Conservation (phyloP, 2,329 filamentous ascomycete species). For the Aspergillus floridensis region DNA sequence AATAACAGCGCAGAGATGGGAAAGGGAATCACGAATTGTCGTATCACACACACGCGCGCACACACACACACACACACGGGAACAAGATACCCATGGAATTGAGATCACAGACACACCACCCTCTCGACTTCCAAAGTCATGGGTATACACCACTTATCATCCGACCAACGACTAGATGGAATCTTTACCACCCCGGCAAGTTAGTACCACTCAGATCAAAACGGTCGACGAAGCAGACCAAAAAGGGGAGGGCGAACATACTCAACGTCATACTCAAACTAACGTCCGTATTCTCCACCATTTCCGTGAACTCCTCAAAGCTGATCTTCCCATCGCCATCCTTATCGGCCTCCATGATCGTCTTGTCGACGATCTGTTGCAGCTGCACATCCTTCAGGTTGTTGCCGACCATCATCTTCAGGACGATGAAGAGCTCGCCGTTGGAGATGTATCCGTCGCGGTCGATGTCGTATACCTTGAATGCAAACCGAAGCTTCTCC, state of each 20-base stretch:
- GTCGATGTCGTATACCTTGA: constrained; percentile 99
- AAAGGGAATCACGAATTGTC: background rate
- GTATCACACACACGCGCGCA: background rate
- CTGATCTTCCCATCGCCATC: constrained; percentile 97
- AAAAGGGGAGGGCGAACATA: constrained; percentile 34
- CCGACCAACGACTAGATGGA: background rate
- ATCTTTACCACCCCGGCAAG: background rate
- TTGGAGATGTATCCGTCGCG: constrained; percentile 98
- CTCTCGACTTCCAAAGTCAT: background rate
- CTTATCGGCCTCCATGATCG: constrained; percentile 98
- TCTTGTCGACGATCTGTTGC: constrained; percentile 99
- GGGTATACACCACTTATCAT: background rate
- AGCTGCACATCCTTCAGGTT: constrained; percentile 98
- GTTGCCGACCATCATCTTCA: constrained; percentile 99
- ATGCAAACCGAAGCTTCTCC: constrained; percentile 95
- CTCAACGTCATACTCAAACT: constrained; percentile 67
- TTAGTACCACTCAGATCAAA: background rate
- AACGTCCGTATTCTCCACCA: constrained; percentile 91
- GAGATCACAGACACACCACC: background rate
- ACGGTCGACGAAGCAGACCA: background rate
- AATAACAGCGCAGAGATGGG: background rate
- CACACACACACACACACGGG: too few relatives aligned
- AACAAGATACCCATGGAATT: background rate
- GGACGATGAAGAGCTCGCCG: constrained; percentile 96
- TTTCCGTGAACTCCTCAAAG: constrained; percentile 97